A percentile compares a stretch with the other conserved stretches of the same genome.
Conservation (phyloP, 2,329 filamentous ascomycete genomes). For the Alternaria panax region DNA sequence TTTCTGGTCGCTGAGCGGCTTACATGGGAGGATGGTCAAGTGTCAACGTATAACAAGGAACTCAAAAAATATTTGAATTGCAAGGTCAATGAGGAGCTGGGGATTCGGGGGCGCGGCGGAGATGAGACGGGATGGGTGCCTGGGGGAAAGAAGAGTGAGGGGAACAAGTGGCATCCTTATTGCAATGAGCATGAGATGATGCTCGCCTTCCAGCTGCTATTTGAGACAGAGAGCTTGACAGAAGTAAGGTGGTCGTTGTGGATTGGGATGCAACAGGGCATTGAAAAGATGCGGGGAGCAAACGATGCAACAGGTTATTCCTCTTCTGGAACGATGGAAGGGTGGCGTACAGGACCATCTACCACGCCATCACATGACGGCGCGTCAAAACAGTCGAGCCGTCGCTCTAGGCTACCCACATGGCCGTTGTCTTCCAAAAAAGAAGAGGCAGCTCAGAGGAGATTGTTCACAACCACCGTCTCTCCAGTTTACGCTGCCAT, state of each 20-base stretch:
- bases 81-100: constrained; percentile 39
- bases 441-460: background rate
- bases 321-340: background rate
- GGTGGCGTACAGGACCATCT: background rate
- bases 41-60: constrained; percentile 26
- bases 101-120: constrained; percentile 32
- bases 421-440: background rate
- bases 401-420: background rate
- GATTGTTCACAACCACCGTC: background rate
- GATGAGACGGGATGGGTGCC: constrained; percentile 27
- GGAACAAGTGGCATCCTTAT: constrained; percentile 36
- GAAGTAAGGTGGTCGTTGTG: constrained; percentile 31
- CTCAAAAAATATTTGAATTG: constrained; percentile 36
- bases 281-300: constrained; percentile 6
- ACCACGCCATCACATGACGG: constrained; percentile 23
- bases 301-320: background rate
- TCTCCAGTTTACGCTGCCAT: background rate
- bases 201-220: constrained; percentile 31
- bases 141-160: constrained; percentile 31
- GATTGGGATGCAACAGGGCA: constrained; percentile 23
- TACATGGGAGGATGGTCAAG: constrained; percentile 27
- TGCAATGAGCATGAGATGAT: constrained; percentile 36
- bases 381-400: background rate
- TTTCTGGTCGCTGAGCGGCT: constrained; percentile 41
- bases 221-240: constrained; percentile 24